Conservation (phyloP, 148 eudicot genomes). For the Nepenthes gracilis region DNA sequence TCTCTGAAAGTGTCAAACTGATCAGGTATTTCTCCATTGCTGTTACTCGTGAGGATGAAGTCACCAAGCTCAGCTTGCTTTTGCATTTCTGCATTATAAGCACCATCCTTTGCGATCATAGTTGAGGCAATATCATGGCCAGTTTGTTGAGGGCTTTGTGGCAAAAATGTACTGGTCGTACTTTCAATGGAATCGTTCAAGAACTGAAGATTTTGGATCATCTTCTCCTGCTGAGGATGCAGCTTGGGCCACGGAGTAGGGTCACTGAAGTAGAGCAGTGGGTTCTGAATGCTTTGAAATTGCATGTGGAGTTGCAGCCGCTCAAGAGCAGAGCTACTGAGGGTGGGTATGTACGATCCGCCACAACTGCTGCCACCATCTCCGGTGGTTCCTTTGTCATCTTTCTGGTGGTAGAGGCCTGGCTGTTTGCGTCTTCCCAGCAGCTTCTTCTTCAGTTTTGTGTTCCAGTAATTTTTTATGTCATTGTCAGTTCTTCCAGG, state of each 20-base stretch:
- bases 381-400: slow-evolving; percentile 14
- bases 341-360: slow-evolving; percentile 16
- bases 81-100: neutral
- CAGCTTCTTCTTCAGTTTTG: slow-evolving; percentile 66
- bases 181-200: neutral
- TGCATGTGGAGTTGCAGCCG: slow-evolving; percentile 97
- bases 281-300: slow-evolving; percentile 50
- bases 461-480: slow-evolving; percentile 84
- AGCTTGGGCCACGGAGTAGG: slow-evolving; percentile 70
- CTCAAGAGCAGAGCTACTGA: slow-evolving; percentile 81
- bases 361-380: slow-evolving; percentile 9
- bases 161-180: slow-evolving; percentile 10
- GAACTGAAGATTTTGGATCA: slow-evolving; percentile 40
- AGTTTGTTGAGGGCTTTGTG: slow-evolving; percentile 5
- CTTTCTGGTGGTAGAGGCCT: slow-evolving; percentile 9
- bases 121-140: slow-evolving; percentile 2
- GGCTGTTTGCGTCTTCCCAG: slow-evolving; percentile 48
- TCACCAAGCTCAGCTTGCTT: slow-evolving; percentile 25
- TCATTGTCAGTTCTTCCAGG: slow-evolving; percentile 98
- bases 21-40: neutral
- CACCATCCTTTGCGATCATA: neutral
- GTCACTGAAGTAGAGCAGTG: slow-evolving; percentile 31
- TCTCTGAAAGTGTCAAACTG: slow-evolving; percentile 31
- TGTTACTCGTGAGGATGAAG: slow-evolving; percentile 14
- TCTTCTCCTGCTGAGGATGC: slow-evolving; percentile 62